Conservation (phyloP, 2,329 filamentous ascomycete species). For the Nemania serpens region DNA sequence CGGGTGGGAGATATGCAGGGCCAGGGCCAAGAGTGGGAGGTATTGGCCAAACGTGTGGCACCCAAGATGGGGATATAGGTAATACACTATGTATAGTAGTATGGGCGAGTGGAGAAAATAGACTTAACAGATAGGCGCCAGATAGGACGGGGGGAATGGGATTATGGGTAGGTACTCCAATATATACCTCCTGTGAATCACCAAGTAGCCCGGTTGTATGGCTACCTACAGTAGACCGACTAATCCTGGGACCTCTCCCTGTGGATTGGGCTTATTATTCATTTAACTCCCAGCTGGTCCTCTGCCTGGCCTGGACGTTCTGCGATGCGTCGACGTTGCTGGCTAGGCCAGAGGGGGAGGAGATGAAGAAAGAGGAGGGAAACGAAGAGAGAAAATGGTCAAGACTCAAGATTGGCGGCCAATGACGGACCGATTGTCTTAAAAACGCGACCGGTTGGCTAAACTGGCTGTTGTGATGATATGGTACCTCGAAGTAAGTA, state of each 20-base stretch:
- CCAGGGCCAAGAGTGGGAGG: constrained; percentile 27
- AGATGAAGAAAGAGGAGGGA: not conserved
- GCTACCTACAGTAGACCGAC: not conserved
- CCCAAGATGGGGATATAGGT: constrained; percentile 9
- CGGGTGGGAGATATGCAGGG: constrained; percentile 28
- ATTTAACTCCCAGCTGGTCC: not conserved
- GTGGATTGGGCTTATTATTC: constrained; percentile 1
- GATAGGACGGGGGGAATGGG: constrained; percentile 1
- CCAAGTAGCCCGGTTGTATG: constrained; percentile 5
- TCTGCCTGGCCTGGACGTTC: not conserved
- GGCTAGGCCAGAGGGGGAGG: not conserved
- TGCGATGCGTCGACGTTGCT: not conserved
- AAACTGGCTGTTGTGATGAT: not conserved
- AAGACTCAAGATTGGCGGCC: constrained; percentile 15
- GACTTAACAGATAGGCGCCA: constrained; percentile 2
- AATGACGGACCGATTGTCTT: constrained; percentile 30
- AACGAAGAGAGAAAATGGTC: not conserved
- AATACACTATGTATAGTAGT: constrained; percentile 6
- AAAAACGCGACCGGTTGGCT: constrained; percentile 32
- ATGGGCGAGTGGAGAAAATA: constrained; percentile 20
- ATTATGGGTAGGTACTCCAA: not conserved
- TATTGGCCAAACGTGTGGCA: constrained; percentile 28
- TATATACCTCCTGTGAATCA: not conserved
- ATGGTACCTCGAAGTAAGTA: not conserved
- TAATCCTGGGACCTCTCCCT: not conserved